phyloP scores from a whole-genome alignment of 140 eudicot species.

The Stevia rebaudiana region DNA sequence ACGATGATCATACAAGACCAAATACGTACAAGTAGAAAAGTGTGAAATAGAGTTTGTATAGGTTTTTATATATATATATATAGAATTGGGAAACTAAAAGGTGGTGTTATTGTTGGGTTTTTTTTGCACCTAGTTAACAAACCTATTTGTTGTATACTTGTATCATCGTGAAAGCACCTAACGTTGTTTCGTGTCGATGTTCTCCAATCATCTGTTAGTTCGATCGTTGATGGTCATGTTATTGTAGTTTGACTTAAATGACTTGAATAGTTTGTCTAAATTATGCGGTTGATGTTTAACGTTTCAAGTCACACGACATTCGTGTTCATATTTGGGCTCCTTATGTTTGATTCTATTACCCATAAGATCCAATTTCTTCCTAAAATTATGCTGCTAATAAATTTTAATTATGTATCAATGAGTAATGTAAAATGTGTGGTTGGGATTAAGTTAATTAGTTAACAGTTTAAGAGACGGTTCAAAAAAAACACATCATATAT shows the following conservation, averaged over 20 bases:
- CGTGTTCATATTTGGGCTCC: too few relatives aligned
- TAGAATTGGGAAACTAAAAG: constrained; percentile 9
- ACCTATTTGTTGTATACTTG: constrained; percentile 17
- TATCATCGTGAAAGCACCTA: constrained; percentile 15
- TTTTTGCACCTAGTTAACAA: constrained; percentile 3
- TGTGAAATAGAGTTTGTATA: constrained; percentile 21
- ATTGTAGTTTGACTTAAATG: constrained; percentile 4
- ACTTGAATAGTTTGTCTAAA: constrained; percentile 6
- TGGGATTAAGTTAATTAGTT: too few relatives aligned
- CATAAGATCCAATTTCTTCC: too few relatives aligned
- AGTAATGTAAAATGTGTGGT: too few relatives aligned
- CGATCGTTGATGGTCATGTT: constrained; percentile 10
- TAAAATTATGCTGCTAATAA: too few relatives aligned
- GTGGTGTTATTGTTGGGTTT: background rate
- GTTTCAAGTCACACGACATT: background rate
- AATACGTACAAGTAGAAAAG: constrained; percentile 28
- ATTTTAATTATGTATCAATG: too few relatives aligned
- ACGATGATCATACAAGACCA: constrained; percentile 37
- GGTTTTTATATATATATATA: constrained; percentile 1
- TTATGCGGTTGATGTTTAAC: constrained; percentile 1
- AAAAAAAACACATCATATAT: too few relatives aligned
- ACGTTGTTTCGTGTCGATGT: background rate
- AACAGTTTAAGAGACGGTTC: too few relatives aligned
- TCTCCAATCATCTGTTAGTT: constrained; percentile 7
- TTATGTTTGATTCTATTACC: too few relatives aligned